Evolutionary conservation across 78 protist genomes (phyloP).

Genomic region (Planoprotostelium fungivorum): DNA sequence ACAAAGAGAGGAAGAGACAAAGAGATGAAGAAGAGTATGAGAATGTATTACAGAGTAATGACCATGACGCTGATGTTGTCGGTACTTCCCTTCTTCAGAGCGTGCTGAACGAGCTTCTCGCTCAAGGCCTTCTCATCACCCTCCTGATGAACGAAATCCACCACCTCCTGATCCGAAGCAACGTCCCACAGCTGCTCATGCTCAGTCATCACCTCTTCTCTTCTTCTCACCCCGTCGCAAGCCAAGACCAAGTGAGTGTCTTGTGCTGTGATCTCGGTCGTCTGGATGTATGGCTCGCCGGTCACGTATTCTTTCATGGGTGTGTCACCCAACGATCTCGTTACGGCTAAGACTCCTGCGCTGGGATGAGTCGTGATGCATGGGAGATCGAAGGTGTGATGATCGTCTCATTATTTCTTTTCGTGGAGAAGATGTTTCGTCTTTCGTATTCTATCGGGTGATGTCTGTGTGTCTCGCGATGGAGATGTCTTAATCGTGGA

Average conservation of each 20-base stretch:
- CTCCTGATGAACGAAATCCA: constrained; percentile 46
- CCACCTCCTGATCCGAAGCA: constrained; percentile 47
- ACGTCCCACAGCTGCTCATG: constrained; percentile 74
- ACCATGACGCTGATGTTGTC: constrained; percentile 70
- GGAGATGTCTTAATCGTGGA: too few relatives aligned
- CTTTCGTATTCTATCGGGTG: neutral
- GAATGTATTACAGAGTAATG: constrained; percentile 2
- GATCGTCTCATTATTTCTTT: neutral
- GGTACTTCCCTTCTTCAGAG: constrained; percentile 54
- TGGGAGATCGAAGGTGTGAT: neutral
- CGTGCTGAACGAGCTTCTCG: constrained; percentile 35
- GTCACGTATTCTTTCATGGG: constrained; percentile 62
- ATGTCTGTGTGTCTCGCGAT: too few relatives aligned
- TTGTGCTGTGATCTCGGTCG: constrained; percentile 7
- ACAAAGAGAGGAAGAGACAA: neutral
- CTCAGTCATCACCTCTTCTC: neutral
- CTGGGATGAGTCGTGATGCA: neutral
- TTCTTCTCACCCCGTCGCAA: constrained; percentile 69
- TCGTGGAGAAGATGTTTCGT: neutral
- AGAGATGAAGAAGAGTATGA: neutral
- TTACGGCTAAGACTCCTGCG: constrained; percentile 45
- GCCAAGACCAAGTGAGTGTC: constrained; percentile 62
- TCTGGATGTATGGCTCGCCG: constrained; percentile 53
- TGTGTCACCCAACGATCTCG: constrained; percentile 66
- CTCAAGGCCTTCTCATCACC: constrained; percentile 50